Evolutionary conservation across 345 rosid species (phyloP), one percentile per base, ranked within the genome.

Genomic region (Salix arbutifolia): DNA sequence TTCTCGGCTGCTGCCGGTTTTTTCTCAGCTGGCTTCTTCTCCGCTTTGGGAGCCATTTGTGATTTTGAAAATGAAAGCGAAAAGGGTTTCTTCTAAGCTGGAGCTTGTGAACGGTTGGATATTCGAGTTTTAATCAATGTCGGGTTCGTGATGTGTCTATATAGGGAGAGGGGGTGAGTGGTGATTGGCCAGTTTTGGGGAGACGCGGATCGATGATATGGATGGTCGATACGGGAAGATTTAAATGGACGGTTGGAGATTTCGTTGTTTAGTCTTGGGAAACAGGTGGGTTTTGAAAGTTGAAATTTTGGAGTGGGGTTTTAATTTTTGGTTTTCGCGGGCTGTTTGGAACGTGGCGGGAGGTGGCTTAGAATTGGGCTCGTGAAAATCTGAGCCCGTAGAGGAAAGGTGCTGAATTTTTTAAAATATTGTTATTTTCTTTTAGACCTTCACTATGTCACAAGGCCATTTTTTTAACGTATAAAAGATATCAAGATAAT

Each of bases 21-120:
- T 68, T 79, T 73, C 74, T 73, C 82, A 12, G 82, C 82, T 31
- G 82, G 81, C 65, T 79, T 79, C 76, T 79, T 79, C 50, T 79
- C 82, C 4, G 76, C 69, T 78, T 79, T 79, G 0, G 83, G 83
- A 25, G 83, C 83, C 83, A 80, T 80, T 7, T 14, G 12, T 13
- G 38, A 21, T 52, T 30, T 33, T 35, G 52, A 11, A 14, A 38
- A 64, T 0, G 8, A 6, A 9, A 11, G 26, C 25, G 67, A 12
- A 8, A 46, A 35, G 5, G n/a, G 12, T 3, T 5, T 1, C 6
- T 4, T 4, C 0, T 8, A 2, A 2, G 11, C 2, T 4, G 5
- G 8, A 16, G 5, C 0, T 10, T 0, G 62, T 1, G 0, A 58
- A 9, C 28, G 7, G 50, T 6, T 0, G 30, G 3, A 5, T 1